Evolutionary conservation across 2,329 filamentous ascomycete genomes (phyloP).

Genomic region (Periglandula ipomoeae): DNA sequence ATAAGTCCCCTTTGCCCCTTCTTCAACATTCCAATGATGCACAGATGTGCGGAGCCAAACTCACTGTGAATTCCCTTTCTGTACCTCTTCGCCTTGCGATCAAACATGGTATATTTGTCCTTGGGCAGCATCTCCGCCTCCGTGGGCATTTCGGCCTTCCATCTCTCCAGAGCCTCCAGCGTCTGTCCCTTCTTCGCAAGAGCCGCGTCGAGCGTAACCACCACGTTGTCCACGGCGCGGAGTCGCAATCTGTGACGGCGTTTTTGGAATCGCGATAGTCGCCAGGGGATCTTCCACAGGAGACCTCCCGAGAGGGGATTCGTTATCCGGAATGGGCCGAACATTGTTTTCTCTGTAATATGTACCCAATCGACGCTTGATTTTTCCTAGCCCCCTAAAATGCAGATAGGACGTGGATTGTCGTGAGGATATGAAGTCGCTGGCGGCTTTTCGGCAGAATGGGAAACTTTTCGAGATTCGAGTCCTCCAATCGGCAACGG

Average conservation of each 20-base stretch:
- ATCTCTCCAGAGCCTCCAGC: constrained; percentile 71
- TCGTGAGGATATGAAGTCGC: no score
- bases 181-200: constrained; percentile 64
- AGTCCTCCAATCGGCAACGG: no score
- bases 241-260: constrained; percentile 75
- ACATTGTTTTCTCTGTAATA: constrained; percentile 48
- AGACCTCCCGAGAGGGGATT: constrained; percentile 70
- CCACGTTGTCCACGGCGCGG: constrained; percentile 77
- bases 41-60: constrained; percentile 20
- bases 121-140: constrained; percentile 92
- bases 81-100: constrained; percentile 90
- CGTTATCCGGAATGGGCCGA: constrained; percentile 72
- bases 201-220: constrained; percentile 72
- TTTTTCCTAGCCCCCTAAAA: background rate
- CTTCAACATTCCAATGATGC: background rate
- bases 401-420: no score
- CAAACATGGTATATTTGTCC: constrained; percentile 98
- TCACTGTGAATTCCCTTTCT: constrained; percentile 95
- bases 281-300: constrained; percentile 96
- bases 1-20: background rate
- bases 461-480: background rate
- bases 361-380: constrained; percentile 5
- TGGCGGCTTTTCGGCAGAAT: no score
- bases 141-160: constrained; percentile 93
- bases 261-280: constrained; percentile 87